Percentiles rank a stretch among this genome's conserved stretches.
These are phyloP conservation scores for Arachnomyces sp. DNA, from an alignment of 2,329 filamentous ascomycete genomes.

Conservation along the genomic window DNA sequence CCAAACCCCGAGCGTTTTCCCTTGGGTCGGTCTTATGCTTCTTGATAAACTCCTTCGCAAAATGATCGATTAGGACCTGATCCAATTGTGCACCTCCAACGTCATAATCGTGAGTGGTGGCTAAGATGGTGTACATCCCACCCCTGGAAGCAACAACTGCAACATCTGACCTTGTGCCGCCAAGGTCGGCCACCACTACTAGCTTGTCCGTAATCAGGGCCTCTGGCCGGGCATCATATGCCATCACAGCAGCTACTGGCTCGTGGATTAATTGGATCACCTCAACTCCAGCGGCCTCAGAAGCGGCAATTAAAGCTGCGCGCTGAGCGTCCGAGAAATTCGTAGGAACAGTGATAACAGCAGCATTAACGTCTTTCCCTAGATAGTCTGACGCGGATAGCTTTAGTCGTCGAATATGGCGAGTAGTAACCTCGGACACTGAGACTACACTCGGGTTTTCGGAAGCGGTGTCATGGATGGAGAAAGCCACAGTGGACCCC, in stretches of 20 bases:
- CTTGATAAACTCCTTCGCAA: conserved; percentile 98
- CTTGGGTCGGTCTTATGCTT: conserved; percentile 88
- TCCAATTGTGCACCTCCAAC: conserved; percentile 80
- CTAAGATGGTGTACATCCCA: conserved; percentile 92
- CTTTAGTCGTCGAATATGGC: conserved; percentile 75
- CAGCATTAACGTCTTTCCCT: conserved; percentile 88
- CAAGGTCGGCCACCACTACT: conserved; percentile 83
- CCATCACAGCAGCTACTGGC: conserved; percentile 78
- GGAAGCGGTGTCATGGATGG: conserved; percentile 65
- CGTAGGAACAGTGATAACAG: conserved; percentile 87
- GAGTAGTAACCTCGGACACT: conserved; percentile 73
- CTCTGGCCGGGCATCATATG: conserved; percentile 81
- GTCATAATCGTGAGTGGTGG: conserved; percentile 92
- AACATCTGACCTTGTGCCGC: conserved; percentile 86
- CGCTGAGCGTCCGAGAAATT: conserved; percentile 87
- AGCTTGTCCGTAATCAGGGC: conserved; percentile 73
- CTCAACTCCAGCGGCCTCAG: conserved; percentile 74
- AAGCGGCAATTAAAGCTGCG: conserved; percentile 67
- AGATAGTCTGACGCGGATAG: conserved; percentile 83
- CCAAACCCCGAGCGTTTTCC: conserved; percentile 69
- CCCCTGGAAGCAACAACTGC: conserved; percentile 84
- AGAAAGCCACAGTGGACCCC: conserved; percentile 68
- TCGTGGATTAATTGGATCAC: conserved; percentile 89
- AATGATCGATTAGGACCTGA: conserved; percentile 87
- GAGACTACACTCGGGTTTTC: conserved; percentile 62